Base-by-base conservation (phyloP, 2,329 filamentous ascomycete species). In the Cordyceps farinosa region DNA sequence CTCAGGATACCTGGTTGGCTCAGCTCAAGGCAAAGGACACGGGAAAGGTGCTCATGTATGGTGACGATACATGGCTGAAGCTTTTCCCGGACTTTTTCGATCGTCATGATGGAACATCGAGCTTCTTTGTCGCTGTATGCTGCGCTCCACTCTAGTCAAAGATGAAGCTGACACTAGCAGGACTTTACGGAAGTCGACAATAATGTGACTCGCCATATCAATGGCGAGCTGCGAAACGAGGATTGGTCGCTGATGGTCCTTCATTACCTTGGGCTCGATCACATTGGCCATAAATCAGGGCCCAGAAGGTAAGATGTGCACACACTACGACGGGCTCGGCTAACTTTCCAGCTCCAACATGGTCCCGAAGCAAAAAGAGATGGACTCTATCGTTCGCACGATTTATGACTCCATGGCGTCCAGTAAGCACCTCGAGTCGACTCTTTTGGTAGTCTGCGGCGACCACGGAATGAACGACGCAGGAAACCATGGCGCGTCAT, bases 391-490 rank as follows among this genome's bases (percentile, higher is more conserved):
- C 66, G 88, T 97, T 45, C 80, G 82, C 65, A 78, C 85, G 63
- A 89, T 99, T 32, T 97, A 91, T 71, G 79, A 82, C 13, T 89
- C 91, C 7, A 90, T 99, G 67, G 83, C 90, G 70, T 82, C 82
- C 4, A 78, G 90, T 62, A 73, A 83, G 1, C 89, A 97, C 74
- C 85, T 97, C 1, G 73, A 85, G 38, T 90, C 90, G 5, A 92
- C 94, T 0, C 78, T 99, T 2, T 83, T 99, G 52, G 87, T 99
- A 3, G 78, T 99, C 7, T 92, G 89, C 63, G 95, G 95, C 62
- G 96, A 99, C 70, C 95, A 99, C 73, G 95, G 95, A n/a, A 99
- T 99, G 95, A 99, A 98, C 69, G 94, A 98, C 69, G 95, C 91
- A 27, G 95, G 95, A 2, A 98, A 98, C 69, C 95, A 99, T 73